phyloP scores from a whole-genome alignment of 192 early-diverging fungal genomes.

The Entomortierella chlamydospora region DNA sequence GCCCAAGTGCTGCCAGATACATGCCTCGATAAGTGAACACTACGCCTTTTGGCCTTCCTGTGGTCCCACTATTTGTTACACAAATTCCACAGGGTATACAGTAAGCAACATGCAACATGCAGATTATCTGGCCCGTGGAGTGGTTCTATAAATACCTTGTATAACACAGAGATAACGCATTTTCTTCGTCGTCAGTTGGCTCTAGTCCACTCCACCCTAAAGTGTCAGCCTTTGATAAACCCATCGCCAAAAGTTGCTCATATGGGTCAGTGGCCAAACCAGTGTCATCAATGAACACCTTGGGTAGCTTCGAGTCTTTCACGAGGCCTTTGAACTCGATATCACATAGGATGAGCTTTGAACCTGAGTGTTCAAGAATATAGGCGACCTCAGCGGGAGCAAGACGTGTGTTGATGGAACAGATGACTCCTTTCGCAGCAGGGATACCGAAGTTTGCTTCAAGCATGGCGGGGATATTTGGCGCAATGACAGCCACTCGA shows the following conservation, averaged over 20 bases:
- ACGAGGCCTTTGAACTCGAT: constrained; percentile 51
- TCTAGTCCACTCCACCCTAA: constrained; percentile 59
- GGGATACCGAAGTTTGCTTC: constrained; percentile 75
- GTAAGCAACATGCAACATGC: background rate
- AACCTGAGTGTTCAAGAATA: constrained; percentile 64
- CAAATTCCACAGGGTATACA: no score
- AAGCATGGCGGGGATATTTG: constrained; percentile 65
- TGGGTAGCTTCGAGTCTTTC: constrained; percentile 26
- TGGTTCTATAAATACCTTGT: constrained; percentile 38
- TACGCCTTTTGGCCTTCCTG: constrained; percentile 69
- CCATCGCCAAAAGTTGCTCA: constrained; percentile 56
- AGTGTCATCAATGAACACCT: constrained; percentile 35
- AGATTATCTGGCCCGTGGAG: no score
- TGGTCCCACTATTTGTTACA: constrained; percentile 57
- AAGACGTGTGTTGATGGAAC: constrained; percentile 69
- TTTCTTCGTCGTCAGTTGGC: constrained; percentile 58
- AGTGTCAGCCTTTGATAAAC: constrained; percentile 25
- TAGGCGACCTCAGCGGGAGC: constrained; percentile 65
- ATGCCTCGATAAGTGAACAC: constrained; percentile 64
- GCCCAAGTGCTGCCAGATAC: constrained; percentile 61
- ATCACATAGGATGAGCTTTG: constrained; percentile 64
- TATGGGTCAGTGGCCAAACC: constrained; percentile 57
- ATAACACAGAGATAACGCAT: constrained; percentile 64
- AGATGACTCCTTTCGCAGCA: constrained; percentile 62
- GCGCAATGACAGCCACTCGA: constrained; percentile 63